Conservation (phyloP, 306 rosid genomes). For the Trichosanthes truncata region DNA sequence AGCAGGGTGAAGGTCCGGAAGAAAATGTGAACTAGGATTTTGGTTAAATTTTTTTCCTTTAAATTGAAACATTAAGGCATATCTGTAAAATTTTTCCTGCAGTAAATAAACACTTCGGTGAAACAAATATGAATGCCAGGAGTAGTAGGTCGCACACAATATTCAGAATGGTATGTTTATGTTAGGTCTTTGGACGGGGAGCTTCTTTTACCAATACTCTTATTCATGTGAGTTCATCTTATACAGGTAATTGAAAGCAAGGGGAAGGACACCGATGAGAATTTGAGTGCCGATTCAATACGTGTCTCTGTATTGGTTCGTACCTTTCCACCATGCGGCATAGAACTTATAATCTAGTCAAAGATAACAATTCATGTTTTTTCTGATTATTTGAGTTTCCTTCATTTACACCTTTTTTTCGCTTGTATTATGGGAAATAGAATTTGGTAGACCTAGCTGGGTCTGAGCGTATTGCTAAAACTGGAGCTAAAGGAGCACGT, state of each 20-base stretch:
- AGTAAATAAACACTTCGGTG: conserved; percentile 94
- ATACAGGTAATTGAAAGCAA: conserved; percentile 88
- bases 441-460: conserved; percentile 96
- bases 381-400: neutral
- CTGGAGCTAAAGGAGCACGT: conserved; percentile 94
- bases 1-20: conserved; percentile 80
- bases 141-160: conserved; percentile 98
- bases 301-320: conserved; percentile 95
- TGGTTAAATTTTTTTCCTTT: too few relatives aligned
- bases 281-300: conserved; percentile 44
- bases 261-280: conserved; percentile 52
- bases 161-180: conserved; percentile 75
- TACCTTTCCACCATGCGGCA: conserved; percentile 12
- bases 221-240: neutral
- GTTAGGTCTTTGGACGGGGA: neutral
- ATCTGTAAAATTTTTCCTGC: conserved; percentile 16
- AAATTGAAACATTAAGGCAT: conserved; percentile 8
- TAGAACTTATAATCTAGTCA: neutral
- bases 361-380: conserved; percentile 3
- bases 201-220: neutral
- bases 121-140: conserved; percentile 87
- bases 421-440: conserved; percentile 20
- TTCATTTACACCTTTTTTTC: neutral
- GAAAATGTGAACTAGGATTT: neutral
- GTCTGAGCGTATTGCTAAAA: conserved; percentile 93